Percentiles rank a stretch among this genome's conserved stretches.
Evolutionary conservation across 495 filamentous ascomycete genomes (phyloP).

Genomic region (Annulohypoxylon moriforme): DNA sequence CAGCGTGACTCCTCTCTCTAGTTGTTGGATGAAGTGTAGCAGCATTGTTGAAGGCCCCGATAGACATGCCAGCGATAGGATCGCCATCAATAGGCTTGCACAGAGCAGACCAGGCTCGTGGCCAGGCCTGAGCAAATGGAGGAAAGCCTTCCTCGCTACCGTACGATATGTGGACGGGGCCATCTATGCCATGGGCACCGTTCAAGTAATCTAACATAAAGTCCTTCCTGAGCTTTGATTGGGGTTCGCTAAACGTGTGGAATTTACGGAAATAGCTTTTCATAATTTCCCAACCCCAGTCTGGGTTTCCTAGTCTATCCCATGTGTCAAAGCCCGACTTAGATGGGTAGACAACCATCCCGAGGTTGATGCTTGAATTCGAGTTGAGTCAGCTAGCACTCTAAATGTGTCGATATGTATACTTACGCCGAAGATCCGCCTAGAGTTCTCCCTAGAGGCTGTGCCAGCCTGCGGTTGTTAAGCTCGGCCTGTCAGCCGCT

Average conservation of each 20-base stretch:
- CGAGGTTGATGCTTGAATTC: slow-evolving; percentile 9
- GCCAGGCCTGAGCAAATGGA: slow-evolving; percentile 6
- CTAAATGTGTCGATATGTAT: not conserved
- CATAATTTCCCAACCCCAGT: slow-evolving; percentile 43
- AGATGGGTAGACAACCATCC: slow-evolving; percentile 17
- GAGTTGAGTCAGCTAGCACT: not conserved
- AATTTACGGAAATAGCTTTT: slow-evolving; percentile 40
- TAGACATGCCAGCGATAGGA: slow-evolving; percentile 14
- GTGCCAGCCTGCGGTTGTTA: slow-evolving; percentile 5
- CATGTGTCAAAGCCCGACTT: slow-evolving; percentile 61
- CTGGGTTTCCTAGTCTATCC: slow-evolving; percentile 63
- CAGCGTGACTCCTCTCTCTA: slow-evolving; percentile 16
- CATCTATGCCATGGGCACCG: slow-evolving; percentile 5
- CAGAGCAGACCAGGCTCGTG: not conserved
- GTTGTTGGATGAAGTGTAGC: slow-evolving; percentile 20
- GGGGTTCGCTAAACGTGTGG: slow-evolving; percentile 31
- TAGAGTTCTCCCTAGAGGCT: slow-evolving; percentile 14
- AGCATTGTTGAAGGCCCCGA: slow-evolving; percentile 18
- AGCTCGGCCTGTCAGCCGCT: not conserved
- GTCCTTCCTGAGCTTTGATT: slow-evolving; percentile 7
- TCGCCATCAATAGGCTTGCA: slow-evolving; percentile 16
- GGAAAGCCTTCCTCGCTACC: slow-evolving; percentile 9
- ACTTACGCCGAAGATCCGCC: slow-evolving; percentile 20
- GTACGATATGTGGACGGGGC: slow-evolving; percentile 8
- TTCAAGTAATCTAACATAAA: slow-evolving; percentile 16